A percentile compares a stretch with the other conserved stretches of the same genome.
phyloP scores from a whole-genome alignment of 2,329 filamentous ascomycete genomes.

The Metarhizium robertsii region DNA sequence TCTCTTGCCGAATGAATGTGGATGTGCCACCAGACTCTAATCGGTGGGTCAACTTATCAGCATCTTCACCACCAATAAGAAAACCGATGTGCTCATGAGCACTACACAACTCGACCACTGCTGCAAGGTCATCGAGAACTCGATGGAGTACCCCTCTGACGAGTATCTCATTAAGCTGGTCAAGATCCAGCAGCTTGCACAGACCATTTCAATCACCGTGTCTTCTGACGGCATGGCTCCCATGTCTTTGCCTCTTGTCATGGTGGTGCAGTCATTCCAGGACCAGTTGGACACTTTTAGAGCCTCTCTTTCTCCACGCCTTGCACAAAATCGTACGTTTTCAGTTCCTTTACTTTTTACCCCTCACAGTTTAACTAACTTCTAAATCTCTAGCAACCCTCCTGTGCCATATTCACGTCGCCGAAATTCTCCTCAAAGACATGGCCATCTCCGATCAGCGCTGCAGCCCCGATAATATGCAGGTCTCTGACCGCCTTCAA shows the following conservation, averaged over 20 bases:
- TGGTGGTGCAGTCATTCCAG: conserved; percentile 33
- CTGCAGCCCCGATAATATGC: conserved; percentile 20
- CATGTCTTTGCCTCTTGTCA: conserved; percentile 29
- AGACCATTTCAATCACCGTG: conserved; percentile 35
- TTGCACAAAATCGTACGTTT: conserved; percentile 25
- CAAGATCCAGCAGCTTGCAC: conserved; percentile 37
- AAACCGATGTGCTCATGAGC: conserved; percentile 38
- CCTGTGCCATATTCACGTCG: conserved; percentile 31
- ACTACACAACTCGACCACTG: conserved; percentile 33
- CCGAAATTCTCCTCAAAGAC: conserved; percentile 38
- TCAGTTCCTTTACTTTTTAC: not conserved
- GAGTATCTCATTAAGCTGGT: conserved; percentile 35
- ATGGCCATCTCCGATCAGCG: conserved; percentile 31
- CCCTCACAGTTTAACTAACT: not conserved
- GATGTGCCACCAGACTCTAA: not conserved
- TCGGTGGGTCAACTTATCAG: conserved; percentile 11
- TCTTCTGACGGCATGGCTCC: conserved; percentile 18
- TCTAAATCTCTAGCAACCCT: conserved; percentile 23
- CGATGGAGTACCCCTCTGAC: conserved; percentile 33
- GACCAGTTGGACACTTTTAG: conserved; percentile 32
- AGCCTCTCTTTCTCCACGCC: conserved; percentile 23
- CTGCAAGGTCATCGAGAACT: conserved; percentile 31
- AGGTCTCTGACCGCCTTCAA: conserved; percentile 29
- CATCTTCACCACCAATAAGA: conserved; percentile 36
- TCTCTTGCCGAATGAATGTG: not conserved